Conservation (phyloP, 2,329 filamentous ascomycete species). For the Blastomyces silverae region DNA sequence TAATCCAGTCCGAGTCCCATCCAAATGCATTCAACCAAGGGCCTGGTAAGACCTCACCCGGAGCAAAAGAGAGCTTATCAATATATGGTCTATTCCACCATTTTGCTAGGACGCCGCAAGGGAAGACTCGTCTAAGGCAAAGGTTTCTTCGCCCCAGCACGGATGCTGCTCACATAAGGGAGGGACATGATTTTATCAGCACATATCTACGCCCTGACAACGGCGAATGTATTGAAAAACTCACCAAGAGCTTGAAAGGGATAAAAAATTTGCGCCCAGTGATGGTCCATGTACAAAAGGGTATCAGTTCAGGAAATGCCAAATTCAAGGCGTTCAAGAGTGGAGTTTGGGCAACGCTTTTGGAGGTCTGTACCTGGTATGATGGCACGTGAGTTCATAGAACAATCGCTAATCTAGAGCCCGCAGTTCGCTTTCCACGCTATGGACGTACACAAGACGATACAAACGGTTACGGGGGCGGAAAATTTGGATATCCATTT, state of each 20-base stretch:
- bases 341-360: conserved; percentile 67
- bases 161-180: conserved; percentile 59
- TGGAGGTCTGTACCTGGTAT: conserved; percentile 38
- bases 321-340: conserved; percentile 53
- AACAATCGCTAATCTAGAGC: conserved; percentile 14
- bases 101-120: conserved; percentile 70
- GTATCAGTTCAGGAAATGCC: conserved; percentile 53
- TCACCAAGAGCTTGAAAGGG: conserved; percentile 58
- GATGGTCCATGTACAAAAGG: conserved; percentile 67
- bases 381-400: neutral
- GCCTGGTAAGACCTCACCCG: conserved; percentile 53
- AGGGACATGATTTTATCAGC: conserved; percentile 63
- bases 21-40: conserved; percentile 74
- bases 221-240: conserved; percentile 45
- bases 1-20: conserved; percentile 74
- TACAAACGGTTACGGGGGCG: conserved; percentile 53
- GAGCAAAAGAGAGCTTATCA: conserved; percentile 72
- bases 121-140: conserved; percentile 65
- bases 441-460: conserved; percentile 60
- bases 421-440: conserved; percentile 62
- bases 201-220: conserved; percentile 65
- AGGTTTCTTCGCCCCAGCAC: conserved; percentile 73
- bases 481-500: conserved; percentile 48
- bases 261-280: conserved; percentile 68
- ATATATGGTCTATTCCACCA: conserved; percentile 75